Evolutionary conservation across 305 asterid genomes (phyloP).

Genomic region (Withania somnifera): DNA sequence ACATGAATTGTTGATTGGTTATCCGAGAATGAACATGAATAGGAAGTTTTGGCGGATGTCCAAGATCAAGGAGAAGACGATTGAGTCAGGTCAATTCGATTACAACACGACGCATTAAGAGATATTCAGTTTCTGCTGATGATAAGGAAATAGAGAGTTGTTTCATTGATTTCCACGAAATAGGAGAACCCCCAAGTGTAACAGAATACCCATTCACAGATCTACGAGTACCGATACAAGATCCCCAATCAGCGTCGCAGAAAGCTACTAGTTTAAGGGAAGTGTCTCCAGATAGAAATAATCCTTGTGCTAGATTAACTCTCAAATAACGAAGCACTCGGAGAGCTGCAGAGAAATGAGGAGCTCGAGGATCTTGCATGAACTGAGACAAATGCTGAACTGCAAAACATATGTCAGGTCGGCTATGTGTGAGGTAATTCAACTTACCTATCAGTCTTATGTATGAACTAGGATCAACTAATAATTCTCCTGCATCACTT

Average conservation of each 20-base stretch:
- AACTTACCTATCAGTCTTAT: not conserved
- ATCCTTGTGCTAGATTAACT: no score
- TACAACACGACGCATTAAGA: not conserved
- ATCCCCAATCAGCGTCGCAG: not conserved
- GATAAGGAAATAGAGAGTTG: not conserved
- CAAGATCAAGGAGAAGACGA: not conserved
- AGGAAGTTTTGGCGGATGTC: not conserved
- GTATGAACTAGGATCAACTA: not conserved
- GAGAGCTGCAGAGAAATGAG: not conserved
- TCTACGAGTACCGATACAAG: not conserved
- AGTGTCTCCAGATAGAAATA: no score
- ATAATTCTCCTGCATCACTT: not conserved
- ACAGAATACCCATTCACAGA: not conserved
- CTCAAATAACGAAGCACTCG: not conserved
- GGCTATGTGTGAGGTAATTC: not conserved
- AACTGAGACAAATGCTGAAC: not conserved
- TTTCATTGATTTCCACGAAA: not conserved
- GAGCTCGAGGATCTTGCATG: not conserved
- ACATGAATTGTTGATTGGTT: not conserved
- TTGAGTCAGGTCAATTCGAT: not conserved
- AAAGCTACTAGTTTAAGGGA: no score
- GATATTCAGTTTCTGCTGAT: not conserved
- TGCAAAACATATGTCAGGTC: not conserved
- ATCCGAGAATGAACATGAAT: not conserved
- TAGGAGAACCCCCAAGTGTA: not conserved